phyloP scores from a whole-genome alignment of 2,329 filamentous ascomycete species.

The Alternaria conjuncta region DNA sequence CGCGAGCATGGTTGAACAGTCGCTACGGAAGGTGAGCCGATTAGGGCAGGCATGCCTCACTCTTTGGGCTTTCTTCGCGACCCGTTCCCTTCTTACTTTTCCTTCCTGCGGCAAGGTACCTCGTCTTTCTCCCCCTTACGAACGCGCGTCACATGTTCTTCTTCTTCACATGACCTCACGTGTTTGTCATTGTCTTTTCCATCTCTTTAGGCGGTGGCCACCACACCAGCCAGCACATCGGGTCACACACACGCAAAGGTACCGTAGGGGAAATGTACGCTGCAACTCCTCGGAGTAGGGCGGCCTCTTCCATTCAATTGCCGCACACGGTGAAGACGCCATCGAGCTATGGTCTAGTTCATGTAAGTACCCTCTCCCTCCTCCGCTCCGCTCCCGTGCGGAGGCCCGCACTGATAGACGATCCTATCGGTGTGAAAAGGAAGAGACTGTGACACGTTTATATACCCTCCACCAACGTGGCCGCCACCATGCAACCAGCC shows the following conservation, averaged over 20 bases:
- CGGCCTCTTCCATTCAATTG: not conserved
- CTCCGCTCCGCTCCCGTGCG: not conserved
- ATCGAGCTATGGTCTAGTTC: not conserved
- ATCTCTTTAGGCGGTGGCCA: not conserved
- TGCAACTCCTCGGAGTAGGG: not conserved
- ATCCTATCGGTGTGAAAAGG: not conserved
- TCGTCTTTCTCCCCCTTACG: not conserved
- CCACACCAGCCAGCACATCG: conserved; percentile 3
- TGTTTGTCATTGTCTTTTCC: not conserved
- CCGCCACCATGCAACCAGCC: not conserved
- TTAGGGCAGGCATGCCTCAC: not conserved
- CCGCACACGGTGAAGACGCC: not conserved
- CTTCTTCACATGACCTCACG: not conserved
- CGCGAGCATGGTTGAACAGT: not conserved
- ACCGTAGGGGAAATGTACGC: not conserved
- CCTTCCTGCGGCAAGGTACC: not conserved
- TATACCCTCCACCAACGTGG: conserved; percentile 4
- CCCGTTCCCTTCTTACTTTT: not conserved
- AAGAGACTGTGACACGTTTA: not conserved
- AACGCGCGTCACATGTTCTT: not conserved
- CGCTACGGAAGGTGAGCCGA: not conserved
- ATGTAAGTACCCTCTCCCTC: not conserved
- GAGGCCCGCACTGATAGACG: not conserved
- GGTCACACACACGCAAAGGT: not conserved
- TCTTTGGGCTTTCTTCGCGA: not conserved